Evolutionary conservation across 345 rosid species (phyloP).

Genomic region (Corymbia maculata): DNA sequence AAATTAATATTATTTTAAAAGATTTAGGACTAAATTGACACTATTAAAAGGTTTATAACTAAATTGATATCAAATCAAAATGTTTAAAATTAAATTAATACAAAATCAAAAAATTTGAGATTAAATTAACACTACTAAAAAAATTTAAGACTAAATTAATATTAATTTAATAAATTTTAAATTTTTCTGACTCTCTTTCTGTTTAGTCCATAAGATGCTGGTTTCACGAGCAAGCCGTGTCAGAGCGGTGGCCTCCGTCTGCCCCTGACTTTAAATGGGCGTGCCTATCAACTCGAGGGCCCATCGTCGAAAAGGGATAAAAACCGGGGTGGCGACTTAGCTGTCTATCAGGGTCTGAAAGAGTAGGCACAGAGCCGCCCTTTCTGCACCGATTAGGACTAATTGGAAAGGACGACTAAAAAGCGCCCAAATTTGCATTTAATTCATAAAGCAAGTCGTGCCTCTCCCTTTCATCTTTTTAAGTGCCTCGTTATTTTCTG

Average conservation of each 20-base stretch:
- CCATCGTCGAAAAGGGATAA: background rate
- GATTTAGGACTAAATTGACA: no score
- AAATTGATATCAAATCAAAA: no score
- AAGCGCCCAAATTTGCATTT: background rate
- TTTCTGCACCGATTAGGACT: background rate
- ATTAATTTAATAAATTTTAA: no score
- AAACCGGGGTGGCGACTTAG: background rate
- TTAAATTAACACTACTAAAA: no score
- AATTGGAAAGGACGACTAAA: background rate
- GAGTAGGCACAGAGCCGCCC: background rate
- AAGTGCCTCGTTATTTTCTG: background rate
- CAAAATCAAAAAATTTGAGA: no score
- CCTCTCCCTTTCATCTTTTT: background rate
- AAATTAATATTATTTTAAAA: no score
- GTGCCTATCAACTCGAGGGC: background rate
- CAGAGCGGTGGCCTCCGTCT: background rate
- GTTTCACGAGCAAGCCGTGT: background rate
- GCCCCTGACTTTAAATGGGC: background rate
- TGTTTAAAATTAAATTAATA: no score
- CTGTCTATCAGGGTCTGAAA: background rate
- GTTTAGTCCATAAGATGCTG: background rate
- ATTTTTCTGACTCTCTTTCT: no score
- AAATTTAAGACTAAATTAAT: no score
- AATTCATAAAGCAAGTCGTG: background rate
- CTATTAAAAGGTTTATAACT: no score